These are phyloP conservation scores for Pichia manshurica DNA, from an alignment of 805 yeast species.

Conservation along the genomic window DNA sequence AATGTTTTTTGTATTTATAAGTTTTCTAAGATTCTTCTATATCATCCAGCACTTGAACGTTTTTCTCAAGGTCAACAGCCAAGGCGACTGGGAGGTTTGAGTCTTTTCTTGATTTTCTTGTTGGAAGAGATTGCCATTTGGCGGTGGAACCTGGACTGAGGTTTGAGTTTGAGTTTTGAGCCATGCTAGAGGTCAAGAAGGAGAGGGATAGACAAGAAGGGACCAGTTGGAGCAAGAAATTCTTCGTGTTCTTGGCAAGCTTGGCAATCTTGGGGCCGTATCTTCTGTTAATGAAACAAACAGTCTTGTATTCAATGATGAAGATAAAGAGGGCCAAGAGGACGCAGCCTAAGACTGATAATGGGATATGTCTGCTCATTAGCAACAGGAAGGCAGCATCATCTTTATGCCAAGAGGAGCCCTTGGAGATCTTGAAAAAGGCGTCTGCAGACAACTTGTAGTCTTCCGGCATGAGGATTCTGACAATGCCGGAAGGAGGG, in stretches of 20 bases:
- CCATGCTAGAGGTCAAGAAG: neutral
- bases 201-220: neutral
- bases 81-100: slow-evolving; percentile 44
- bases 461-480: slow-evolving; percentile 66
- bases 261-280: slow-evolving; percentile 9
- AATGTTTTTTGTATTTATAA: too few relatives aligned
- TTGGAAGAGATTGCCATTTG: slow-evolving; percentile 11
- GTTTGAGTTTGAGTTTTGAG: neutral
- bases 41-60: slow-evolving; percentile 19
- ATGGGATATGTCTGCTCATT: slow-evolving; percentile 66
- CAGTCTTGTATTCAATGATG: slow-evolving; percentile 43
- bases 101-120: slow-evolving; percentile 42
- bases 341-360: slow-evolving; percentile 69
- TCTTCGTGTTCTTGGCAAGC: neutral
- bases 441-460: slow-evolving; percentile 57
- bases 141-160: neutral
- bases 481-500: slow-evolving; percentile 57
- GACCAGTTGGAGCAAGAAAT: neutral
- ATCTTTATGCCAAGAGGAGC: slow-evolving; percentile 89
- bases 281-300: slow-evolving; percentile 16
- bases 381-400: slow-evolving; percentile 77
- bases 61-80: slow-evolving; percentile 31
- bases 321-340: slow-evolving; percentile 44
- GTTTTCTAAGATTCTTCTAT: slow-evolving; percentile 10
- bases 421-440: slow-evolving; percentile 69